Conservation (phyloP, 2,329 filamentous ascomycete species). For the Colletotrichum salicis region DNA sequence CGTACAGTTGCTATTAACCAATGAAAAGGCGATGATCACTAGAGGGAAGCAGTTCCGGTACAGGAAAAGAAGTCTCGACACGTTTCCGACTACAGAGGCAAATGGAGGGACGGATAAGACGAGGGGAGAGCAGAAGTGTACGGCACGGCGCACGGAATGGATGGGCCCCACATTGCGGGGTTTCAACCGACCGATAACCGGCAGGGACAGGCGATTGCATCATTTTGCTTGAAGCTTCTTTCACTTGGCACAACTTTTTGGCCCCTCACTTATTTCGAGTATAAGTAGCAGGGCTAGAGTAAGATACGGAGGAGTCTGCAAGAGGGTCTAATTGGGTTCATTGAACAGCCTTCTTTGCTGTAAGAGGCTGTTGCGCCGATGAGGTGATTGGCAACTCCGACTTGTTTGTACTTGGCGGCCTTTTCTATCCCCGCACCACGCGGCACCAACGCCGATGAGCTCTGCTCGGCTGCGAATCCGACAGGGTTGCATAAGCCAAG, state of each 20-base stretch:
- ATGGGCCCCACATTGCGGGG: constrained; percentile 30
- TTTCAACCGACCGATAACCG: constrained; percentile 33
- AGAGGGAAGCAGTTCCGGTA: constrained; percentile 7
- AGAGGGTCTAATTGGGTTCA: not conserved
- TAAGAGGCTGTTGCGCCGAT: constrained; percentile 3
- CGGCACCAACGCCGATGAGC: not conserved
- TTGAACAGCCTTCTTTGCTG: not conserved
- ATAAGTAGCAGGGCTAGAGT: not conserved
- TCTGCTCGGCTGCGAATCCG: not conserved
- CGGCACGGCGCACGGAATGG: constrained; percentile 29
- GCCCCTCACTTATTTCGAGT: too few species aligned
- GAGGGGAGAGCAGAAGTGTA: constrained; percentile 19
- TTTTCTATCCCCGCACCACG: constrained; percentile 11
- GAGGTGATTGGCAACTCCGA: constrained; percentile 5
- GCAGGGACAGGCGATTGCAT: constrained; percentile 26
- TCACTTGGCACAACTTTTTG: not conserved
- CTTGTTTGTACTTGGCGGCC: constrained; percentile 1
- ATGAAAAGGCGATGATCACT: not conserved
- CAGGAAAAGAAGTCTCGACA: constrained; percentile 10
- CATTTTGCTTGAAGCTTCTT: constrained; percentile 13
- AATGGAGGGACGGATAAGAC: constrained; percentile 27
- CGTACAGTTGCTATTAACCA: not conserved
- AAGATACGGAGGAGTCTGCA: not conserved
- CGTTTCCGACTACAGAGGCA: constrained; percentile 23
- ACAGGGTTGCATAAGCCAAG: not conserved